Conservation (phyloP, 2,329 filamentous ascomycete species). For the Lomentospora prolificans region DNA sequence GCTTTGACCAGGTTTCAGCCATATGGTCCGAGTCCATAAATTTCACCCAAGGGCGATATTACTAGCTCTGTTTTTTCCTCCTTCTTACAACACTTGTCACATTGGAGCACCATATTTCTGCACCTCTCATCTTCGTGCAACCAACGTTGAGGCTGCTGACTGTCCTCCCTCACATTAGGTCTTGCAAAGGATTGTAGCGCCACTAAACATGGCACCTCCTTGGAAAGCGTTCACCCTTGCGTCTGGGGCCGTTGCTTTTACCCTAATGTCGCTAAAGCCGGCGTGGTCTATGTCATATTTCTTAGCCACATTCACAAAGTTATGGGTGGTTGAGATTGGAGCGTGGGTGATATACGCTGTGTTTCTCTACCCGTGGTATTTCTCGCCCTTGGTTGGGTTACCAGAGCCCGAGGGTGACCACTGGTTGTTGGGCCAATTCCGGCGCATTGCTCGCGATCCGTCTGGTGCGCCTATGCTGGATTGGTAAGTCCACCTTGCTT, state of each 20-base stretch:
- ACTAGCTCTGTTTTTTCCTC: too few species aligned
- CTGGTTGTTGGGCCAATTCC: slow-evolving; percentile 39
- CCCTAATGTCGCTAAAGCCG: neutral
- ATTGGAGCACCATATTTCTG: too few species aligned
- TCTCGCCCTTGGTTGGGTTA: slow-evolving; percentile 39
- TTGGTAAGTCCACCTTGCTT: slow-evolving; percentile 28
- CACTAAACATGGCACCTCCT: neutral
- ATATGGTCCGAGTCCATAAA: too few species aligned
- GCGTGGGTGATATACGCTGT: slow-evolving; percentile 29
- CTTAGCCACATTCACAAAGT: neutral
- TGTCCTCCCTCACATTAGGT: neutral
- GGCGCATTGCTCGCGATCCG: slow-evolving; percentile 18
- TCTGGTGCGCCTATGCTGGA: slow-evolving; percentile 35
- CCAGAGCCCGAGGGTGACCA: slow-evolving; percentile 33
- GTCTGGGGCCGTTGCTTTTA: slow-evolving; percentile 1
- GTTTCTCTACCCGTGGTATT: slow-evolving; percentile 37
- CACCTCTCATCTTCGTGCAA: too few species aligned
- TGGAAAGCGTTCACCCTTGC: neutral
- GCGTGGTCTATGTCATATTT: neutral
- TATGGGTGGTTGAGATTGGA: slow-evolving; percentile 26
- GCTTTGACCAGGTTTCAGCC: too few species aligned
- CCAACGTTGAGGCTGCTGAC: too few species aligned
- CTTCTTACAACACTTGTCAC: too few species aligned
- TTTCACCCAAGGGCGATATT: too few species aligned
- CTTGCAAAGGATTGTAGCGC: neutral